These are phyloP conservation scores for Sophora flavescens DNA, from an alignment of 306 rosid species.

Conservation along the genomic window DNA sequence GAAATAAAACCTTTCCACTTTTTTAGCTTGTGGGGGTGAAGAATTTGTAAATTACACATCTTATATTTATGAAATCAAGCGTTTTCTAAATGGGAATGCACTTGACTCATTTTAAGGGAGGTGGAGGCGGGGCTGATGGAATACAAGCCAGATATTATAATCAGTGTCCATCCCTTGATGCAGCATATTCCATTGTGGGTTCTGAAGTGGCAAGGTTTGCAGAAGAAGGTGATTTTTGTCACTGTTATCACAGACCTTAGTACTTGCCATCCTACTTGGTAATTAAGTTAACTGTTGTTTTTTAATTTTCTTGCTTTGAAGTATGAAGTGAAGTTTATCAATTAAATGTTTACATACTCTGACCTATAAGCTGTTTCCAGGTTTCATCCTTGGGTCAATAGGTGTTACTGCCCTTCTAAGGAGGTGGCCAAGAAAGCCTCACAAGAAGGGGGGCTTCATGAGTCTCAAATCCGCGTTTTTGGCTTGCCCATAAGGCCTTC, in stretches of 20 bases:
- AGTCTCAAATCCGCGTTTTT: slow-evolving; percentile 70
- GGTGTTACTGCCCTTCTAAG: slow-evolving; percentile 93
- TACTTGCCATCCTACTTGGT: slow-evolving; percentile 97
- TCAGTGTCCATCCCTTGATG: slow-evolving; percentile 98
- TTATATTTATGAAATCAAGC: slow-evolving; percentile 4
- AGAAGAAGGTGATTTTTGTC: slow-evolving; percentile 86
- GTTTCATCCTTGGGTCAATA: slow-evolving; percentile 95
- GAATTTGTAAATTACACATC: not conserved
- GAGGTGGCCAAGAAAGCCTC: slow-evolving; percentile 87
- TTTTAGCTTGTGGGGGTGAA: not conserved
- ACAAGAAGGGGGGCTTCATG: slow-evolving; percentile 83
- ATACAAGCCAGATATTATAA: slow-evolving; percentile 90
- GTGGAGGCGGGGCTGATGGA: slow-evolving; percentile 98
- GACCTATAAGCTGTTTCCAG: slow-evolving; percentile 54
- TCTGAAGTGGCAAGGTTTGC: slow-evolving; percentile 98
- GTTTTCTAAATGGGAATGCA: slow-evolving; percentile 40
- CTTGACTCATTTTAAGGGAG: slow-evolving; percentile 65
- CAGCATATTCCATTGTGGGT: slow-evolving; percentile 99
- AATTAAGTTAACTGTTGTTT: slow-evolving; percentile 30
- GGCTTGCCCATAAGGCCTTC: slow-evolving; percentile 98
- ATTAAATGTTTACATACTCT: slow-evolving; percentile 28
- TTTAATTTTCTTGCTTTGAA: slow-evolving; percentile 22
- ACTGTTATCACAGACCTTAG: slow-evolving; percentile 92
- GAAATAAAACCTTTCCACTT: slow-evolving; percentile 16
- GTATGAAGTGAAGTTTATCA: not conserved